phyloP scores from a whole-genome alignment of 768 basidiomycete genomes.

The Hericium erinaceus region DNA sequence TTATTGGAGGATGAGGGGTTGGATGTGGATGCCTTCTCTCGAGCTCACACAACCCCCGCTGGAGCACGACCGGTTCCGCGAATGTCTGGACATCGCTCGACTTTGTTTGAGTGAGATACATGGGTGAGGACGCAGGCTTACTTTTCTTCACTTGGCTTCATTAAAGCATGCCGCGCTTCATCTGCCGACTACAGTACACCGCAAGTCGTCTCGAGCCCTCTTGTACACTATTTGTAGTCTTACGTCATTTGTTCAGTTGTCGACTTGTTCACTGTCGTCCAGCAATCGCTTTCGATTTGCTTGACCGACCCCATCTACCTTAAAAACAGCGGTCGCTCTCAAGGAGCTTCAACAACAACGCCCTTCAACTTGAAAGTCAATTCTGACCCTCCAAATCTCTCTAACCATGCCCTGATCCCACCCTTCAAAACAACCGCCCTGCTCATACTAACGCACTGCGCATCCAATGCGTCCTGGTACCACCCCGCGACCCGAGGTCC shows the following conservation, averaged over 20 bases:
- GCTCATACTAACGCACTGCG: slow-evolving; percentile 3
- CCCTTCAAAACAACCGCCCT: slow-evolving; percentile 16
- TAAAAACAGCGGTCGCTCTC: too few species aligned
- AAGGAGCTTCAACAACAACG: too few species aligned
- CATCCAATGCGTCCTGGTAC: slow-evolving; percentile 17
- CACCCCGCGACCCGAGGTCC: slow-evolving; percentile 17
- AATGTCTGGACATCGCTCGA: background rate
- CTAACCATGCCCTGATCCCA: slow-evolving; percentile 19
- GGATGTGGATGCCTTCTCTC: background rate
- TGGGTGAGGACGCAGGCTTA: too few species aligned
- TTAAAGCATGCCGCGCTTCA: too few species aligned
- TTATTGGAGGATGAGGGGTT: background rate
- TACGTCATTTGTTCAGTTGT: too few species aligned
- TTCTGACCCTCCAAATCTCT: slow-evolving; percentile 9
- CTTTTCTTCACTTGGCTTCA: too few species aligned
- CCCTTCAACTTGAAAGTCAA: background rate
- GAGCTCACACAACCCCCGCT: background rate
- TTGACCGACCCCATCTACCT: too few species aligned
- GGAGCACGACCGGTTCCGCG: background rate
- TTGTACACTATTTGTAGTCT: too few species aligned
- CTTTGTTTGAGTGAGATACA: background rate
- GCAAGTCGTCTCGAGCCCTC: too few species aligned
- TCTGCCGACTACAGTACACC: too few species aligned
- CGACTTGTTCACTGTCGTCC: too few species aligned
- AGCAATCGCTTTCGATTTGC: too few species aligned